A percentile compares a stretch with the other conserved stretches of the same genome.
These are phyloP conservation scores for Daldinia caldariorum DNA, from an alignment of 495 filamentous ascomycete genomes.

Conservation along the genomic window DNA sequence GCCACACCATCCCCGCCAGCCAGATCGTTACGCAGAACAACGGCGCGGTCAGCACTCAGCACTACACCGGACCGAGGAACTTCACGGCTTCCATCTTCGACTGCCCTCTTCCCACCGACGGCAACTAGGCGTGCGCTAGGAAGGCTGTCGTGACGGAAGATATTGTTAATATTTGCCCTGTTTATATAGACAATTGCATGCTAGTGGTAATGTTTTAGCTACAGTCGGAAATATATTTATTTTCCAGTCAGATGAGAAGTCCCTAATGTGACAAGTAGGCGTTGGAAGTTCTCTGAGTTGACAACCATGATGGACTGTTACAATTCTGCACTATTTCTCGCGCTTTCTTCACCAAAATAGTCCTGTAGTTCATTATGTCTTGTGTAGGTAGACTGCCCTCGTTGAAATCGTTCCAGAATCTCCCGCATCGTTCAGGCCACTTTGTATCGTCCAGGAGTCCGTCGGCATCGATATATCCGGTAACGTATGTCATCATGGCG, in stretches of 20 bases:
- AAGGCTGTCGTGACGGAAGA: not conserved
- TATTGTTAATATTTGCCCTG: not conserved
- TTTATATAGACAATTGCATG: not conserved
- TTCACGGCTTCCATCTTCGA: slow-evolving; percentile 5
- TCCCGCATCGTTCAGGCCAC: not conserved
- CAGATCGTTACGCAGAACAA: not conserved
- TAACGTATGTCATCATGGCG: not conserved
- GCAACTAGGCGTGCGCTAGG: not conserved
- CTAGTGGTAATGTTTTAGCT: slow-evolving; percentile 5
- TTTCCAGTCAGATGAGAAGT: not conserved
- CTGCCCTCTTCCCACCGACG: not conserved
- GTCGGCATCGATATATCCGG: not conserved
- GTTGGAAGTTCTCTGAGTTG: not conserved
- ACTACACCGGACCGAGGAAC: slow-evolving; percentile 8
- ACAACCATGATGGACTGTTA: not conserved
- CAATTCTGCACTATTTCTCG: not conserved
- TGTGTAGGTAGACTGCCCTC: not conserved
- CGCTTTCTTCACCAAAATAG: not conserved
- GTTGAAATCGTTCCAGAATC: not conserved
- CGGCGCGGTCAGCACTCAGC: slow-evolving; percentile 7
- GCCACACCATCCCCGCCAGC: slow-evolving; percentile 2
- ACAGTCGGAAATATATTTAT: not conserved
- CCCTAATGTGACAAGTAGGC: not conserved
- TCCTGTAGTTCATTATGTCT: not conserved
- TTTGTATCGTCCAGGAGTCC: not conserved